Percentiles rank a stretch among this genome's conserved stretches.
Conservation (phyloP, 768 basidiomycete genomes). For the Xerocomus brunneocitrinus region DNA sequence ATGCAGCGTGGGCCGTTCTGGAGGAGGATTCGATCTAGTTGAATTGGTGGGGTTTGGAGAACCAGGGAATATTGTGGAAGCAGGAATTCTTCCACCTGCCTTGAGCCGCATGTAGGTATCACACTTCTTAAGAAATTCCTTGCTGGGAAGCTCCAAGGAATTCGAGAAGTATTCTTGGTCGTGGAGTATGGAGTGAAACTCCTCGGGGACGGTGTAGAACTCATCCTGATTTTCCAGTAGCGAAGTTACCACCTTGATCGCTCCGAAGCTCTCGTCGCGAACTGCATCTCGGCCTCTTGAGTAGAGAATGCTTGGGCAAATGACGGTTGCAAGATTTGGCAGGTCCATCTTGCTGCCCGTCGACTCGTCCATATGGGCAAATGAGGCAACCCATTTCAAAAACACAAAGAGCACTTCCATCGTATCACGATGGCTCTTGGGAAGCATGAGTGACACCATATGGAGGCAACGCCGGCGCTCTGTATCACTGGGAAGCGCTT, state of each 20-base stretch:
- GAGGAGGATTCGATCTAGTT: conserved; percentile 30
- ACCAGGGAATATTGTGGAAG: conserved; percentile 25
- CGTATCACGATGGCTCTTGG: conserved; percentile 93
- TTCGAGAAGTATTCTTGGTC: conserved; percentile 92
- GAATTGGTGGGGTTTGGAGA: conserved; percentile 23
- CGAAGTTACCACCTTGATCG: conserved; percentile 80
- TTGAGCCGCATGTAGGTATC: conserved; percentile 83
- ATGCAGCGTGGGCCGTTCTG: conserved; percentile 45
- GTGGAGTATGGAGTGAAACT: conserved; percentile 79
- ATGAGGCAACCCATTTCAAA: conserved; percentile 98
- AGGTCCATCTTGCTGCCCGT: conserved; percentile 99
- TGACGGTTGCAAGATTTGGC: conserved; percentile 91
- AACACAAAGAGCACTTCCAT: conserved; percentile 98
- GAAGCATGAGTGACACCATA: conserved; percentile 79
- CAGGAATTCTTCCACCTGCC: conserved; percentile 48
- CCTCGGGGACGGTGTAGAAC: conserved; percentile 90
- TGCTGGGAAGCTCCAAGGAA: conserved; percentile 83
- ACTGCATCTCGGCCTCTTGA: conserved; percentile 80
- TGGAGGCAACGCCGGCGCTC: conserved; percentile 85
- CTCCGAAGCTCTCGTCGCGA: conserved; percentile 88
- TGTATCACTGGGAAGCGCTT: conserved; percentile 67
- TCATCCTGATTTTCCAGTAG: conserved; percentile 93
- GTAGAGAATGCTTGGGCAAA: conserved; percentile 96
- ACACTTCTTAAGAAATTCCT: conserved; percentile 94
- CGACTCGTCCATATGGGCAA: conserved; percentile 95